phyloP scores from a whole-genome alignment of 2,329 filamentous ascomycete species.

The Fusarium albosuccineum region DNA sequence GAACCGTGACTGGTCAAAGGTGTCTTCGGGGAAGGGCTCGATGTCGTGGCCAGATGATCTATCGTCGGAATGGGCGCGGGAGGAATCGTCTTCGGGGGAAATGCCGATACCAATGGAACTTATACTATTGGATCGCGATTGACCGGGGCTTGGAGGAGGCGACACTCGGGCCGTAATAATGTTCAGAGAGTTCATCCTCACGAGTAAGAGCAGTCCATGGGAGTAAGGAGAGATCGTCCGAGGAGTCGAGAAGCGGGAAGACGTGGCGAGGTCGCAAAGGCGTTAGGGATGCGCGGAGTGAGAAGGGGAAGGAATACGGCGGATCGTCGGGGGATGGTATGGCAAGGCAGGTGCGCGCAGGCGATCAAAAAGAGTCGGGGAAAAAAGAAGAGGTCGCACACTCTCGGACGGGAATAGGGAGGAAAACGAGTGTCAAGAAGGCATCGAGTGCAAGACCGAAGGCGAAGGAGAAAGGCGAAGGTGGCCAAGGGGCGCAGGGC shows the following conservation, averaged over 20 bases:
- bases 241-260: constrained; percentile 14
- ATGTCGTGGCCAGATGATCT: constrained; percentile 53
- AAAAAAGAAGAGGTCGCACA: constrained; percentile 22
- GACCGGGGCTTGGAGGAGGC: constrained; percentile 67
- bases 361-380: constrained; percentile 1
- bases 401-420: constrained; percentile 17
- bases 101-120: constrained; percentile 64
- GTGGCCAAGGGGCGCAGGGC: constrained; percentile 33
- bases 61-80: constrained; percentile 45
- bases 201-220: constrained; percentile 68
- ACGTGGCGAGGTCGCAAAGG: constrained; percentile 5
- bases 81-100: constrained; percentile 55
- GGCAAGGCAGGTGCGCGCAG: constrained; percentile 33
- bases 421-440: constrained; percentile 45
- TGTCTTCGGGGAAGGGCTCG: constrained; percentile 53
- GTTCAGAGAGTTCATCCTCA: constrained; percentile 96
- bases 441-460: constrained; percentile 33
- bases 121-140: constrained; percentile 73
- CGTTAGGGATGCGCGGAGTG: constrained; percentile 17
- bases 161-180: constrained; percentile 89
- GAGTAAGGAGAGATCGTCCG: constrained; percentile 32
- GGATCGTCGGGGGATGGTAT: constrained; percentile 25
- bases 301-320: constrained; percentile 18
- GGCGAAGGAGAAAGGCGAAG: constrained; percentile 16
- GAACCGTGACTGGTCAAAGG: constrained; percentile 52